Base-by-base conservation (phyloP, 192 early-diverging fungal species). In the Podochytrium sp. region DNA sequence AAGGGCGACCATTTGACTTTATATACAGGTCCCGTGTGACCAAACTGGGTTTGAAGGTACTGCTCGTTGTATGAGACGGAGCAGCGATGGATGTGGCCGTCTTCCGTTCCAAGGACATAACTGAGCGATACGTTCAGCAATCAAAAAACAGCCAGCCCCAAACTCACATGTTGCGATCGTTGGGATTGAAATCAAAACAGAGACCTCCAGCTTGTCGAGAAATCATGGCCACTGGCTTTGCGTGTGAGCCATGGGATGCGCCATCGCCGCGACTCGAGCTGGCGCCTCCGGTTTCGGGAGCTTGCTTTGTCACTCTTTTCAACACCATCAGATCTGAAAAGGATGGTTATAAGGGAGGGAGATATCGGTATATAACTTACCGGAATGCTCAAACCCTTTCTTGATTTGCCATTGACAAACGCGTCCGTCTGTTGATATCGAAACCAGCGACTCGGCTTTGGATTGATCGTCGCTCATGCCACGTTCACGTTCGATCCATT, bases 31-130 rank as follows among this genome's bases (percentile, higher is more conserved):
- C 86, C 87, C 0, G 86, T 81, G 71, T 89, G 87, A 0, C 81
- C 81, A 62, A 77, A 79, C 52, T 86, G 86, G 0, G 81, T 86
- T 34, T 74, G 49, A 25, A 89, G 74, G 62, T 89, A 89, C 63
- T 89, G 87, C 70, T 89, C 87, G 65, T 88, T 88, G 79, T 88
- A 89, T 16, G 83, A 83, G 57, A 78, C 76, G 5, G 87, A 89
- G 75, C 87, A 89, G 32, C 79, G 74, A 65, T 89, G 87, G 40
- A 88, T 81, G 29, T 82, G 74, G 14, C 84, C 84, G 60, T 88
- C 86, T 62, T 89, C 87, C 12, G 87, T 89, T 18, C 84, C 87
- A 18, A 86, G 83, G 29, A 89, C 58, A 71, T 89, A 89, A 14
- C 85, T 87, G 51, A 14, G 29, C 16, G 14, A 2, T 58, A n/a